Conservation (phyloP, 352 stramenopile species). For the Globisporangium nodosum region DNA sequence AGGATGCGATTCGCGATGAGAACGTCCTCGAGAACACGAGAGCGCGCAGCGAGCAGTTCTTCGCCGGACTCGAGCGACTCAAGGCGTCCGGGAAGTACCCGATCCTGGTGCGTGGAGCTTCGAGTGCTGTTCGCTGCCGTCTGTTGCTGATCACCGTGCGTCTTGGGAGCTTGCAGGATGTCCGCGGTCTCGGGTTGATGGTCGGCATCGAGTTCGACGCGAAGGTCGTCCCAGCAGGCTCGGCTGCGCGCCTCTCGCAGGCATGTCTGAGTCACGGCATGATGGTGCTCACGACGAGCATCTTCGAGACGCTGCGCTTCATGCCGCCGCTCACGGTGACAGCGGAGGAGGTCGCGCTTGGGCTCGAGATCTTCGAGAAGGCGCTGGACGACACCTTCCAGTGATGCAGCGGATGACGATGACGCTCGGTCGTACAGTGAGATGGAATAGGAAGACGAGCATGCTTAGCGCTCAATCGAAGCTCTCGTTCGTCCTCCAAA, state of each 20-base stretch:
- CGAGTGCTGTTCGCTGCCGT: no score
- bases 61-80: conserved; percentile 63
- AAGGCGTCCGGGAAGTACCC: conserved; percentile 70
- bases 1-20: conserved; percentile 89
- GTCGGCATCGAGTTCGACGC: conserved; percentile 88
- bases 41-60: conserved; percentile 64
- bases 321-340: conserved; percentile 23
- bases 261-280: conserved; percentile 84
- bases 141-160: no score
- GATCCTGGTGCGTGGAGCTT: conserved; percentile 20
- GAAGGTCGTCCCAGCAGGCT: conserved; percentile 34
- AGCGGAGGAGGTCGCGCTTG: conserved; percentile 59
- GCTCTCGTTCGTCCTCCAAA: neutral
- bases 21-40: conserved; percentile 83
- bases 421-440: no score
- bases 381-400: conserved; percentile 19
- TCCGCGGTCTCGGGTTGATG: conserved; percentile 91
- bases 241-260: conserved; percentile 64
- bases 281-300: conserved; percentile 87
- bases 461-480: neutral
- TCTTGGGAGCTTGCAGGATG: conserved; percentile 26
- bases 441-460: neutral
- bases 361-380: conserved; percentile 52
- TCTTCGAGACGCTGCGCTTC: conserved; percentile 68
- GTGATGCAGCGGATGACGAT: neutral